A percentile compares a stretch with the other conserved stretches of the same genome.
Evolutionary conservation across 106 monocot species (phyloP).

Genomic region (Dioscorea dumetorum): DNA sequence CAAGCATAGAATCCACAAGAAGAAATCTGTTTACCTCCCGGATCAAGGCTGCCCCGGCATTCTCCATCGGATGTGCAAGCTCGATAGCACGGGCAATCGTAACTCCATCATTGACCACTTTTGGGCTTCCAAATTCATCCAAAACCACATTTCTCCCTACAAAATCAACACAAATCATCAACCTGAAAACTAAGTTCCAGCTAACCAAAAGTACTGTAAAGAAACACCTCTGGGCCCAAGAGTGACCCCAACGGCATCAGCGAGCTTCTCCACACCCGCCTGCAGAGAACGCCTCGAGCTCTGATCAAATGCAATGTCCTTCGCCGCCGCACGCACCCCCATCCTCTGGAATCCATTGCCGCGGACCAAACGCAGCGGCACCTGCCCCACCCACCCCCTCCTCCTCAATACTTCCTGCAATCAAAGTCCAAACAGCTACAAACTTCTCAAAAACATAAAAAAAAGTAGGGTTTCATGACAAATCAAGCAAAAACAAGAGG

Average conservation of each 20-base stretch:
- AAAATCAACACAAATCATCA: neutral
- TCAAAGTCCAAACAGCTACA: too few species aligned
- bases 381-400: too few species aligned
- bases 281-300: conserved; percentile 61
- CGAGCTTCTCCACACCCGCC: conserved; percentile 91
- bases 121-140: conserved; percentile 82
- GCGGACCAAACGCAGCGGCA: too few species aligned
- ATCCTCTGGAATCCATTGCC: too few species aligned
- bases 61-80: conserved; percentile 80
- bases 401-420: too few species aligned
- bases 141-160: conserved; percentile 85
- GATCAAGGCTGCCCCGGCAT: conserved; percentile 81
- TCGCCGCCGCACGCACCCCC: too few species aligned
- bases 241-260: conserved; percentile 90
- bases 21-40: conserved; percentile 36
- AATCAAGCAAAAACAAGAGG: too few species aligned
- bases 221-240: conserved; percentile 84
- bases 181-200: neutral
- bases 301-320: conserved; percentile 56
- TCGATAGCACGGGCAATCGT: conserved; percentile 86
- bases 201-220: neutral
- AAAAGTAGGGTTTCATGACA: too few species aligned
- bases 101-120: conserved; percentile 92
- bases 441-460: too few species aligned
- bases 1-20: too few species aligned